Base-by-base conservation (phyloP, 2,329 filamentous ascomycete species). In the Diaporthe batatas region DNA sequence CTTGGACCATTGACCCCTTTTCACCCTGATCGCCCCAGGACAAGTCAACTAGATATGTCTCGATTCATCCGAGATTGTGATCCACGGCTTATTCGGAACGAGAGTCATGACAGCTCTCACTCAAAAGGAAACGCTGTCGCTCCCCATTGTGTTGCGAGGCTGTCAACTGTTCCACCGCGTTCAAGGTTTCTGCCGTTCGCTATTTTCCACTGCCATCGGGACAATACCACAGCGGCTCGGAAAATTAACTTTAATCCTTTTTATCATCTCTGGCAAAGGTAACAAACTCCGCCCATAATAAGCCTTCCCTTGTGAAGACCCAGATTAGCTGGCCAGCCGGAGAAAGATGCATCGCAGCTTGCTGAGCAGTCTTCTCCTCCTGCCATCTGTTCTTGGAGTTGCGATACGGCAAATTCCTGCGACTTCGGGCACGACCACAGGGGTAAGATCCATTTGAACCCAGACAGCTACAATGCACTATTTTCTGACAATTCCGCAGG, bases 41-140 rank as follows among this genome's bases (percentile, higher is more conserved):
- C 36, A 44, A 62, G 57, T 29, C 6, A 16, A 36, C 12, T 51
- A 51, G 44, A 65, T 25, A 65, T 65, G 62, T 65, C 44, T 65
- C 62, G 44, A 25, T 65, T 65, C 62, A 36, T 65, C 62, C 62
- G 44, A 65, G 62, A 36, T 65, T 65, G 47, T 23, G 44, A 36
- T 65, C 42, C 59, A 51, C 62, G 29, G 44, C 62, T 25, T 25
- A 39, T 25, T 25, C 29, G 62, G 44, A 21, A n/a, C 39, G 25
- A 47, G 6, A 53, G 44, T 51, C 44, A 25, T 36, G 42, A 21
- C 62, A 65, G 44, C 21, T n/a, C 36, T 36, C 44, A 51, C 44
- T 65, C 62, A 65, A 65, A 65, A 65, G 32, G 62, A 14, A 36
- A 34, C 62, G 11, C 21, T 16, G 44, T 51, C 62, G 49, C 62